A percentile compares a stretch with the other conserved stretches of the same genome.
Evolutionary conservation across 1,284 basidiomycete species (phyloP).

Genomic region (Anthracocystis walkeri): DNA sequence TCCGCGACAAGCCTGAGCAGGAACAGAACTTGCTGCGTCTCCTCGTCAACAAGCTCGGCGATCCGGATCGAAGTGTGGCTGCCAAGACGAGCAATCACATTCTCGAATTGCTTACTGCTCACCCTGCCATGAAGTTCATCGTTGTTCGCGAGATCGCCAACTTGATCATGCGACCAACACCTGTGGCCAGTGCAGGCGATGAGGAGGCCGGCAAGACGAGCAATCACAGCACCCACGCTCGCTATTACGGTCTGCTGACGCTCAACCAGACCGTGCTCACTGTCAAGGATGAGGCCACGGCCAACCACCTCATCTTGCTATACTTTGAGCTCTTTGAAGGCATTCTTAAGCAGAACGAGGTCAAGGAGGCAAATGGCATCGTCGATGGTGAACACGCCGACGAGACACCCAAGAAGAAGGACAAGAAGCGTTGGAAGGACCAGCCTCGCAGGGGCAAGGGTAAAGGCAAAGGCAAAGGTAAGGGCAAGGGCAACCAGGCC

Average conservation of each 20-base stretch:
- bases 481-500: constrained; percentile 23
- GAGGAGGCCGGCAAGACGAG: constrained; percentile 23
- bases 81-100: constrained; percentile 90
- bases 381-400: constrained; percentile 51
- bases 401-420: constrained; percentile 52
- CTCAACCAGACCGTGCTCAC: constrained; percentile 92
- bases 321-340: constrained; percentile 97
- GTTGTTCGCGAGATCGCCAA: constrained; percentile 87
- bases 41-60: constrained; percentile 86
- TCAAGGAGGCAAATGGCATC: constrained; percentile 56
- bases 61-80: constrained; percentile 87
- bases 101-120: constrained; percentile 87
- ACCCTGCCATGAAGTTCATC: constrained; percentile 93
- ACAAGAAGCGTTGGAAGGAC: constrained; percentile 70
- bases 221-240: constrained; percentile 74
- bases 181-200: constrained; percentile 40
- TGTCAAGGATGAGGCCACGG: constrained; percentile 77
- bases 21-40: constrained; percentile 94
- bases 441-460: constrained; percentile 68
- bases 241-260: constrained; percentile 92
- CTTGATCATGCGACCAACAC: constrained; percentile 77
- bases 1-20: constrained; percentile 92
- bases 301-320: constrained; percentile 85
- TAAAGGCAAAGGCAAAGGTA: constrained; percentile 15
- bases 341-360: constrained; percentile 67